A percentile compares a stretch with the other conserved stretches of the same genome.
Evolutionary conservation across 2,329 filamentous ascomycete species (phyloP).

Genomic region (Cytospora leucostoma): DNA sequence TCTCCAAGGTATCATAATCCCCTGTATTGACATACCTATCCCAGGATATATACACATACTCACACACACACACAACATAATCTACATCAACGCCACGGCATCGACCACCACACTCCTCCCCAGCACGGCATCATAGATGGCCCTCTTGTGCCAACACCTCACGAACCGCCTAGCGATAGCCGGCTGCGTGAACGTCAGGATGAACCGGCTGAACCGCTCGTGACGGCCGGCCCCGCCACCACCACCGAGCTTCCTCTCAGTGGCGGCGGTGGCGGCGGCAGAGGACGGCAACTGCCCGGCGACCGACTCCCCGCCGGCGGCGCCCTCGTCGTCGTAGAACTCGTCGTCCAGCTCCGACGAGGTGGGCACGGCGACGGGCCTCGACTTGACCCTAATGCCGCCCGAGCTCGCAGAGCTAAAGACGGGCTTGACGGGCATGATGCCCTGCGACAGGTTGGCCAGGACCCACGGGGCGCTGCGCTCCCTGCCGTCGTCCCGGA

Average conservation of each 20-base stretch:
- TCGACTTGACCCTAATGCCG: conserved; percentile 9
- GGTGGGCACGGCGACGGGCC: conserved; percentile 28
- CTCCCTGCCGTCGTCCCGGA: conserved; percentile 45
- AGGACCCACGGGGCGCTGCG: conserved; percentile 44
- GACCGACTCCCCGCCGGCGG: background rate
- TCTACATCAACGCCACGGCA: conserved; percentile 32
- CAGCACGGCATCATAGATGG: conserved; percentile 34
- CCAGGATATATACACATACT: background rate
- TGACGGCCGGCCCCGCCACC: conserved; percentile 36
- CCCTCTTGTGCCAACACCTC: conserved; percentile 45
- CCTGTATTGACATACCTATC: conserved; percentile 1
- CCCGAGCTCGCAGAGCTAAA: conserved; percentile 1
- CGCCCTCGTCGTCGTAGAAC: background rate
- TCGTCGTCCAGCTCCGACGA: conserved; percentile 15
- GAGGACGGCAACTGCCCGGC: background rate
- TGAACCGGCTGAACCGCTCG: conserved; percentile 47
- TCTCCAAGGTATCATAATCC: background rate
- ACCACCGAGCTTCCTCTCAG: conserved; percentile 16
- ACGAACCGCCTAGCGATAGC: conserved; percentile 55
- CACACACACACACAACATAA: too few relatives aligned
- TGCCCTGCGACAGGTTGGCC: conserved; percentile 31
- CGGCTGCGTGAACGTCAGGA: conserved; percentile 58
- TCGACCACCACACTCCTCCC: conserved; percentile 33
- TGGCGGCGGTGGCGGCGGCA: conserved; percentile 14
- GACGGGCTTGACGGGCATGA: conserved; percentile 24